phyloP scores from a whole-genome alignment of 148 eudicot genomes.

The Rhododendron griersonianum region DNA sequence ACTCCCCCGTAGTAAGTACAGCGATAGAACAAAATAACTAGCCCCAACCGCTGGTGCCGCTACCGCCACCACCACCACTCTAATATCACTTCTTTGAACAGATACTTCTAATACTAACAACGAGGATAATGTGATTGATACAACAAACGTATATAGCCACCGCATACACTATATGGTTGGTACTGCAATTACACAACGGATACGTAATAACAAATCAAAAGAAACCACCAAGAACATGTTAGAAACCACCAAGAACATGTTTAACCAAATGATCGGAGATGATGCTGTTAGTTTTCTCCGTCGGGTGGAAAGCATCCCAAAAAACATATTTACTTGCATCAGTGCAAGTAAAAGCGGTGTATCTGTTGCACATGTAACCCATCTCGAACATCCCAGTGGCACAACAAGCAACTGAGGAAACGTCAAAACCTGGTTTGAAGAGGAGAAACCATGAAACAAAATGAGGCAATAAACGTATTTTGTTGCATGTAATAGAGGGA shows the following conservation, averaged over 20 bases:
- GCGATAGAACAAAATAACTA: neutral
- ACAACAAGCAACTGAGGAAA: conserved; percentile 27
- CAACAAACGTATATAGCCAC: neutral
- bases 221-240: conserved; percentile 9
- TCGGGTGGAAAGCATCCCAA: conserved; percentile 33
- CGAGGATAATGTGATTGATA: neutral
- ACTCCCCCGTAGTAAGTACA: neutral
- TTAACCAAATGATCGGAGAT: conserved; percentile 16
- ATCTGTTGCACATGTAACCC: conserved; percentile 22
- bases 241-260: conserved; percentile 5
- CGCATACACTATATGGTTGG: neutral
- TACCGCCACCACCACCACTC: neutral
- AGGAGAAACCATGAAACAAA: neutral
- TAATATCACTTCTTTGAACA: neutral
- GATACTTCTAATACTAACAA: neutral
- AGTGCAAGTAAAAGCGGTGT: conserved; percentile 20
- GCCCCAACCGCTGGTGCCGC: neutral
- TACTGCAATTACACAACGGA: neutral
- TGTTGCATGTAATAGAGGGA: neutral
- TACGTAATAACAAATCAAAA: neutral
- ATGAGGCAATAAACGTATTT: neutral
- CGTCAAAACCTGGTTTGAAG: conserved; percentile 25
- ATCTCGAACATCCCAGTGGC: conserved; percentile 29
- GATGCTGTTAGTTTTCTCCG: conserved; percentile 21
- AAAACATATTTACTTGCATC: conserved; percentile 29